Evolutionary conservation across 2,329 filamentous ascomycete species (phyloP).

Genomic region (Aspergillus ruber): DNA sequence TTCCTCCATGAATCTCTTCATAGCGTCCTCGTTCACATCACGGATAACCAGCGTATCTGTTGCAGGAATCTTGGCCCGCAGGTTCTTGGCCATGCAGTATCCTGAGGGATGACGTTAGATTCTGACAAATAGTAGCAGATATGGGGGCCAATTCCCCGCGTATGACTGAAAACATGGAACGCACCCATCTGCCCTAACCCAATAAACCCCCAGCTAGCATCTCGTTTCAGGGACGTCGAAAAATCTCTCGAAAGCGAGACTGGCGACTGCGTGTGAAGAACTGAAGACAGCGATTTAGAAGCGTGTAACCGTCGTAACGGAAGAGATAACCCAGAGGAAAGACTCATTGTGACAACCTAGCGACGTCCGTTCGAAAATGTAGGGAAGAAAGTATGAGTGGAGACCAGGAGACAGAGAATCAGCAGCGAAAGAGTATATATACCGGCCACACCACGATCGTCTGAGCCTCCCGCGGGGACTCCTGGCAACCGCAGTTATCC

Average conservation of each 20-base stretch:
- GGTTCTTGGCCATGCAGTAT: conserved; percentile 66
- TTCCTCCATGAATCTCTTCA: conserved; percentile 53
- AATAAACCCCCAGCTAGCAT: conserved; percentile 54
- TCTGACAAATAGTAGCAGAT: too few species aligned
- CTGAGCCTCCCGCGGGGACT: background rate
- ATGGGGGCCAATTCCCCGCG: too few species aligned
- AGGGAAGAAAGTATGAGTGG: background rate
- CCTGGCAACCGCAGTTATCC: background rate
- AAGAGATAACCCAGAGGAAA: conserved; percentile 8
- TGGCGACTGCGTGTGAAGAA: background rate
- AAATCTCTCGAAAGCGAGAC: conserved; percentile 31
- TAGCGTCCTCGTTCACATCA: conserved; percentile 57
- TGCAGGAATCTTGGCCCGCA: conserved; percentile 58
- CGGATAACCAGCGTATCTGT: conserved; percentile 59
- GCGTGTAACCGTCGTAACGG: conserved; percentile 7
- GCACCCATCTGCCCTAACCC: conserved; percentile 57
- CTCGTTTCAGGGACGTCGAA: conserved; percentile 39
- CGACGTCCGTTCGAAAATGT: background rate
- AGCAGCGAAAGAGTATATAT: background rate
- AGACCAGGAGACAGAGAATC: background rate
- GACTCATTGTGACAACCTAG: conserved; percentile 8
- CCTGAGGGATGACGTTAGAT: conserved; percentile 39
- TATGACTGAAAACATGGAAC: conserved; percentile 11
- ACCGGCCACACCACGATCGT: background rate
- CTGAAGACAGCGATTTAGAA: conserved; percentile 3